These are phyloP conservation scores for Petunia axillaris DNA, from an alignment of 257 asterid species.

Conservation along the genomic window DNA sequence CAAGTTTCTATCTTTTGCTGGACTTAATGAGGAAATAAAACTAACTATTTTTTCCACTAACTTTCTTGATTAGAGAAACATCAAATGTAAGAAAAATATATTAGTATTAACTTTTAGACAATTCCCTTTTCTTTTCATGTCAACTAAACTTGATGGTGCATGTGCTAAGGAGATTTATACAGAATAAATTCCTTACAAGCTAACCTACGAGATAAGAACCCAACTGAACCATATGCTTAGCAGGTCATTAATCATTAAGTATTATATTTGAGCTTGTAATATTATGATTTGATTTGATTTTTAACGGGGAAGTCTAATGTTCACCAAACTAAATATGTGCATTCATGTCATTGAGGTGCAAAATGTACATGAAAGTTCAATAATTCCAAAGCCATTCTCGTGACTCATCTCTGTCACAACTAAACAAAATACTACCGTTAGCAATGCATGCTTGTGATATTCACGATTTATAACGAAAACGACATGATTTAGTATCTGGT, in stretches of 20 bases:
- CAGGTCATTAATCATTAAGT: too few species aligned
- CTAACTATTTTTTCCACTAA: background rate
- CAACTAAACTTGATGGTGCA: background rate
- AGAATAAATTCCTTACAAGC: background rate
- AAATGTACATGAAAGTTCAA: background rate
- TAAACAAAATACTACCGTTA: background rate
- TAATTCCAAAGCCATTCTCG: background rate
- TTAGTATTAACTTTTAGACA: background rate
- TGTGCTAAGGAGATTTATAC: too few species aligned
- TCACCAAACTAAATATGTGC: too few species aligned
- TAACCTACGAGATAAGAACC: too few species aligned
- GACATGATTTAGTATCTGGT: background rate
- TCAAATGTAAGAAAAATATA: background rate
- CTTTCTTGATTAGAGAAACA: background rate
- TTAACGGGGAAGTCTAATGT: too few species aligned
- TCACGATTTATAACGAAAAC: background rate
- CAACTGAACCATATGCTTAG: too few species aligned
- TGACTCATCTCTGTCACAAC: conserved; percentile 3
- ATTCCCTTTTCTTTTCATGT: background rate
- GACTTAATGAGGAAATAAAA: background rate
- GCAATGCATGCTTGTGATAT: background rate
- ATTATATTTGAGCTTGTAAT: too few species aligned
- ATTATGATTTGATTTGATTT: too few species aligned
- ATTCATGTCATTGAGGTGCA: background rate
- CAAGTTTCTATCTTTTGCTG: conserved; percentile 13